A percentile compares a stretch with the other conserved stretches of the same genome.
phyloP scores from a whole-genome alignment of 2,329 filamentous ascomycete genomes.

The Monosporascus sp. region DNA sequence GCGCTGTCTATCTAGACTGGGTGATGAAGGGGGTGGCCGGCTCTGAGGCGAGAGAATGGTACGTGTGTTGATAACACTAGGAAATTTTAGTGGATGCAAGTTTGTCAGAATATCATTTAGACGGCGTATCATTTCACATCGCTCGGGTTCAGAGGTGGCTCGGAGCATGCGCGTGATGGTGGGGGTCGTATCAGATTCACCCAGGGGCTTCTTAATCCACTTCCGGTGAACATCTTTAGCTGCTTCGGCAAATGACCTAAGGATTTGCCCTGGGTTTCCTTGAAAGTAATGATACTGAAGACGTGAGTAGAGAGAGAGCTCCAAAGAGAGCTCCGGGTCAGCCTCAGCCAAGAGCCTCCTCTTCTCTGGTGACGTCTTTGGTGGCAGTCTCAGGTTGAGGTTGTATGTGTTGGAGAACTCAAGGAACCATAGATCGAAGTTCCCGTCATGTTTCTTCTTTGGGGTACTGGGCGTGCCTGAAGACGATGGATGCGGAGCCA shows the following conservation, averaged over 20 bases:
- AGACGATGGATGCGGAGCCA: neutral
- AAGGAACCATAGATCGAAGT: constrained; percentile 24
- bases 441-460: constrained; percentile 5
- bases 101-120: constrained; percentile 18
- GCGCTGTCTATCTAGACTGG: constrained; percentile 4
- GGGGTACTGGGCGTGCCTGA: constrained; percentile 5
- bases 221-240: constrained; percentile 20
- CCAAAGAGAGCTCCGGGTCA: constrained; percentile 9
- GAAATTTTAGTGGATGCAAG: constrained; percentile 7
- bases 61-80: neutral
- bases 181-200: constrained; percentile 16
- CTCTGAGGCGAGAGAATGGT: constrained; percentile 1
- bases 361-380: constrained; percentile 14
- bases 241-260: constrained; percentile 13
- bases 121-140: constrained; percentile 15
- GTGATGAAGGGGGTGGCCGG: constrained; percentile 7
- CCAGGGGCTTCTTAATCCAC: constrained; percentile 23
- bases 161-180: constrained; percentile 14
- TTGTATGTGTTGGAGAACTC: constrained; percentile 25
- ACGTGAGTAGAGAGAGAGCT: constrained; percentile 18
- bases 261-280: constrained; percentile 13
- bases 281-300: constrained; percentile 17
- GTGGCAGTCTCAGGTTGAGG: constrained; percentile 18
- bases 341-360: constrained; percentile 9
- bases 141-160: constrained; percentile 20